Evolutionary conservation across 1,139 yeast genomes (phyloP).

Genomic region (Protomyces inouyei): DNA sequence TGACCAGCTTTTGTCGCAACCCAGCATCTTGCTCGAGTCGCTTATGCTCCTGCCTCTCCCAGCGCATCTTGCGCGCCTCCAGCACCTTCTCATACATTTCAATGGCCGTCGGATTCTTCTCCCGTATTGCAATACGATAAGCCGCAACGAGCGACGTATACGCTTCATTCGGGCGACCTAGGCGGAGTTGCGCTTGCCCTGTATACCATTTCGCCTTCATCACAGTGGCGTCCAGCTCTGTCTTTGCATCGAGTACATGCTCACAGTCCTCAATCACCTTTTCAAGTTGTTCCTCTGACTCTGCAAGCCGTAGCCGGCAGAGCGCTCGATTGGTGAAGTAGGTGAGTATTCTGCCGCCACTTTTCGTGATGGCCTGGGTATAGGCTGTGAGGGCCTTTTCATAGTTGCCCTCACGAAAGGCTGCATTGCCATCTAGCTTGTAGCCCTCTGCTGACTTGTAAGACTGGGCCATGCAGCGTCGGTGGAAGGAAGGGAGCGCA

Average conservation of each 20-base stretch:
- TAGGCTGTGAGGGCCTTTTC: slow-evolving; percentile 23
- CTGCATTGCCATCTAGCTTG: slow-evolving; percentile 23
- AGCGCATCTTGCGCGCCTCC: slow-evolving; percentile 37
- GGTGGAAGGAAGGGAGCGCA: not conserved
- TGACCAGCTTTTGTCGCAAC: slow-evolving; percentile 37
- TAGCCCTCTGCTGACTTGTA: slow-evolving; percentile 21
- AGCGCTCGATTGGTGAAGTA: slow-evolving; percentile 25
- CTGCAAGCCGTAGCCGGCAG: slow-evolving; percentile 1
- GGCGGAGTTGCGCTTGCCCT: slow-evolving; percentile 37
- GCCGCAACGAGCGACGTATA: slow-evolving; percentile 39
- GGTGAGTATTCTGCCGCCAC: slow-evolving; percentile 12
- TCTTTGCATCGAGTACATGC: slow-evolving; percentile 8
- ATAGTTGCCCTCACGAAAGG: slow-evolving; percentile 17
- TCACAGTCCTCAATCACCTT: slow-evolving; percentile 16
- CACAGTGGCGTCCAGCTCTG: slow-evolving; percentile 8
- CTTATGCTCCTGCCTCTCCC: slow-evolving; percentile 36
- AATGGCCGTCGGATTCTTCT: slow-evolving; percentile 37
- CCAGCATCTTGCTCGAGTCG: slow-evolving; percentile 35
- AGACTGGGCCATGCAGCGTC: not conserved
- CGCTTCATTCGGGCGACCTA: slow-evolving; percentile 38
- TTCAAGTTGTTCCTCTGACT: slow-evolving; percentile 10
- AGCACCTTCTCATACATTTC: slow-evolving; percentile 38
- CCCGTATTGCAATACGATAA: slow-evolving; percentile 38
- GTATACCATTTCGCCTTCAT: slow-evolving; percentile 27
- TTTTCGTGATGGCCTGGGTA: slow-evolving; percentile 26